Evolutionary conservation across 768 basidiomycete genomes (phyloP).

Genomic region (Leccinum boreale): DNA sequence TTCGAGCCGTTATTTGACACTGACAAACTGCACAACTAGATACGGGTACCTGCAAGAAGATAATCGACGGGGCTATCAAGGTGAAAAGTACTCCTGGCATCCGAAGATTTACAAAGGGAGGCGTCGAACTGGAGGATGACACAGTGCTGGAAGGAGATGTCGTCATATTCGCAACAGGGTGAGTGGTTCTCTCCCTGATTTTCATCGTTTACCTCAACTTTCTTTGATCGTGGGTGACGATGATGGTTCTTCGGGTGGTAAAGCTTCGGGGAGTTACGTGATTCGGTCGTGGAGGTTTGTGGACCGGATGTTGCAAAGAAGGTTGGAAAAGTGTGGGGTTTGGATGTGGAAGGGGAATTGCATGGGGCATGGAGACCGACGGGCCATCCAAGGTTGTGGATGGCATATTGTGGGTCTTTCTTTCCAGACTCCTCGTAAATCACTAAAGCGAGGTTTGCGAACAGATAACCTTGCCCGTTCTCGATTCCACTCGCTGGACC

Average conservation of each 20-base stretch:
- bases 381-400: slow-evolving; percentile 35
- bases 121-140: slow-evolving; percentile 30
- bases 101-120: slow-evolving; percentile 24
- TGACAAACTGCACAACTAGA: slow-evolving; percentile 15
- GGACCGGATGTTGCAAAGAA: slow-evolving; percentile 43
- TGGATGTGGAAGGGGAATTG: slow-evolving; percentile 63
- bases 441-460: not conserved
- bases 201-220: not conserved
- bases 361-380: slow-evolving; percentile 37
- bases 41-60: slow-evolving; percentile 41
- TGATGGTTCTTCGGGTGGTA: not conserved
- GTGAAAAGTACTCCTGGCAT: slow-evolving; percentile 39
- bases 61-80: slow-evolving; percentile 50
- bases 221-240: not conserved
- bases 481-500: slow-evolving; percentile 28
- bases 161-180: slow-evolving; percentile 35
- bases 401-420: slow-evolving; percentile 20
- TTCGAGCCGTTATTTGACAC: not conserved
- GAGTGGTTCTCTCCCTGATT: not conserved
- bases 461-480: slow-evolving; percentile 22
- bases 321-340: slow-evolving; percentile 59
- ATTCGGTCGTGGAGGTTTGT: slow-evolving; percentile 41
- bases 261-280: slow-evolving; percentile 46
- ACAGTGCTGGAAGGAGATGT: slow-evolving; percentile 26
- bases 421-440: not conserved